Conservation (phyloP, 352 stramenopile species). For the Elongisporangium senticosum region DNA sequence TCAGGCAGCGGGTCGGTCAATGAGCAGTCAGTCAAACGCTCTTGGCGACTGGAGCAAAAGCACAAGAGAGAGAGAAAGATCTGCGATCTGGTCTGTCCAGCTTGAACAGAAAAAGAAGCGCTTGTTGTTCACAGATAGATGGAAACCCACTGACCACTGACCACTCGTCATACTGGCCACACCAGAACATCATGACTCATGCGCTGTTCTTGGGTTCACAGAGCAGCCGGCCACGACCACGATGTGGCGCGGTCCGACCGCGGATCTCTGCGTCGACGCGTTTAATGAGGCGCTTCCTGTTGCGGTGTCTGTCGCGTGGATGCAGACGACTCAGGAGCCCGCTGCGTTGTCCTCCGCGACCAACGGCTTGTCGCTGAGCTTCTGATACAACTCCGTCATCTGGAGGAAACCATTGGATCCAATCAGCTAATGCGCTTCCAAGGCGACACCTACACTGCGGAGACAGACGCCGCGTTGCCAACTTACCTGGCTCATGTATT, state of each 20-base stretch:
- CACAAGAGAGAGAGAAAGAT: not conserved
- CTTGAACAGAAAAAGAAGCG: no score
- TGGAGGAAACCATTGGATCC: slow-evolving; percentile 3
- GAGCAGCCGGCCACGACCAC: not conserved
- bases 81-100: no score
- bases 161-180: not conserved
- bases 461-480: no score
- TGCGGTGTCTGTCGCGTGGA: not conserved
- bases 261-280: no score
- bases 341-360: not conserved
- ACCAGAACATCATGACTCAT: not conserved
- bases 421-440: not conserved
- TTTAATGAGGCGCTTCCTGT: no score
- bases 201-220: not conserved
- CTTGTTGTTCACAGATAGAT: not conserved
- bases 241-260: no score
- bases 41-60: not conserved
- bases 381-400: slow-evolving; percentile 32
- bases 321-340: not conserved
- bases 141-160: not conserved
- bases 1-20: not conserved
- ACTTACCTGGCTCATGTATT: slow-evolving; percentile 30
- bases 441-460: no score
- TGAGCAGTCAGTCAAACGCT: no score
- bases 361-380: slow-evolving; percentile 29